Evolutionary conservation across 2,329 filamentous ascomycete genomes (phyloP).

Genomic region (Trichoderma atrobrunneum): DNA sequence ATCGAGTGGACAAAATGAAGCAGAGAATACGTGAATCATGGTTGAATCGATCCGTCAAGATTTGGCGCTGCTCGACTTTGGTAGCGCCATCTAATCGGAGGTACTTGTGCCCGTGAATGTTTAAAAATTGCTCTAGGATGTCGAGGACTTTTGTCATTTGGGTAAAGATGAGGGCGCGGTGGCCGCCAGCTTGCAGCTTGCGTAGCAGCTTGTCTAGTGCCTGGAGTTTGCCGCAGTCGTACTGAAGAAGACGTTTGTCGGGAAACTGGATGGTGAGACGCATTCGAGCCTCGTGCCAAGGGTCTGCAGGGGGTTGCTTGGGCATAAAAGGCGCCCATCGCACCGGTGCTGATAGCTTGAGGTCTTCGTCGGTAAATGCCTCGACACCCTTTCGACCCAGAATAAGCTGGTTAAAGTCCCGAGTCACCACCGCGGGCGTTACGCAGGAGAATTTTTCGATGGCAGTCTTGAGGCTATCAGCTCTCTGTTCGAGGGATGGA

Average conservation of each 20-base stretch:
- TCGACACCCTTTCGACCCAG: conserved; percentile 60
- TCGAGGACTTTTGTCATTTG: conserved; percentile 99
- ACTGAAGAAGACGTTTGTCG: conserved; percentile 92
- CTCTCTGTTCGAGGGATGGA: conserved; percentile 70
- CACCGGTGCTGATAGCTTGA: conserved; percentile 56
- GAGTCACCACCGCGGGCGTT: conserved; percentile 82
- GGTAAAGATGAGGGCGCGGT: conserved; percentile 95
- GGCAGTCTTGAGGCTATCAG: conserved; percentile 67
- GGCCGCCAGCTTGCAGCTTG: conserved; percentile 81
- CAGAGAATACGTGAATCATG: conserved; percentile 87
- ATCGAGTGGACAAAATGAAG: conserved; percentile 93
- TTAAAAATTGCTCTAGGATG: conserved; percentile 95
- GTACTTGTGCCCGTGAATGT: conserved; percentile 97
- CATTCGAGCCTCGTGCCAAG: conserved; percentile 92
- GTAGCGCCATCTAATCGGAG: conserved; percentile 94
- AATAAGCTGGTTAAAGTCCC: conserved; percentile 67
- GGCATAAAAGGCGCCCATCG: conserved; percentile 57
- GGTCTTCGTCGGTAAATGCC: conserved; percentile 54
- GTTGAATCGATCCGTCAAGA: conserved; percentile 95
- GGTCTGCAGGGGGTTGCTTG: conserved; percentile 61
- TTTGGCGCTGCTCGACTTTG: conserved; percentile 91
- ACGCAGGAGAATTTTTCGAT: conserved; percentile 90
- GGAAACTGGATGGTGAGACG: conserved; percentile 94
- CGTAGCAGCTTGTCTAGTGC: conserved; percentile 82
- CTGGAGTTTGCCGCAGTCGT: conserved; percentile 96